These are phyloP conservation scores for Saccharomycopsis javanensis DNA, from an alignment of 805 yeast genomes.

Conservation along the genomic window DNA sequence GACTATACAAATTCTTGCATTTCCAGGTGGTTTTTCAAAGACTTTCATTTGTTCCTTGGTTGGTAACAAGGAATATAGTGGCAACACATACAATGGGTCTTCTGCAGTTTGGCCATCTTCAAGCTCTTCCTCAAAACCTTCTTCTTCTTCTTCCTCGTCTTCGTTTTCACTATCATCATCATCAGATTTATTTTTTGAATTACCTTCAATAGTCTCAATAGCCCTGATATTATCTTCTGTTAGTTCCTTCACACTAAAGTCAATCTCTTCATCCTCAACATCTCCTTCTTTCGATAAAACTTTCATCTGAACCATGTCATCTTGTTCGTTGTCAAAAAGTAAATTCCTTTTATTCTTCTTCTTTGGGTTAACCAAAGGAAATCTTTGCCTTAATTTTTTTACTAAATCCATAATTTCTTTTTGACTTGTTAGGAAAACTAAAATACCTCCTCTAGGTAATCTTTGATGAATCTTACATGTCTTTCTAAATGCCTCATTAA, in stretches of 20 bases:
- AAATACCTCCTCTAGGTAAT: constrained; percentile 89
- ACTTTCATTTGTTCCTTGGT: constrained; percentile 92
- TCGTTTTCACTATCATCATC: constrained; percentile 30
- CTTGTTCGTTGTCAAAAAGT: constrained; percentile 24
- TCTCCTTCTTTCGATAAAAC: constrained; percentile 52
- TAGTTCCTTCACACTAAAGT: constrained; percentile 34
- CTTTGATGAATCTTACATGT: constrained; percentile 76
- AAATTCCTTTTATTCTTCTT: constrained; percentile 15
- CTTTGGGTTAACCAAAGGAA: constrained; percentile 35
- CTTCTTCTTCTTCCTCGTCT: constrained; percentile 41
- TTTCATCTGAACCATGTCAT: constrained; percentile 23
- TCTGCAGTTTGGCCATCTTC: constrained; percentile 61
- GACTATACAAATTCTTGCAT: constrained; percentile 79
- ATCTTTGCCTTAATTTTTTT: constrained; percentile 54
- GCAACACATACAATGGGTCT: constrained; percentile 83
- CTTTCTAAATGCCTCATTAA: constrained; percentile 79
- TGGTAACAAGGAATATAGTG: constrained; percentile 88
- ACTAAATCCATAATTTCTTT: constrained; percentile 79
- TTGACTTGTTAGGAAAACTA: constrained; percentile 89
- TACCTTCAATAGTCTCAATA: constrained; percentile 20
- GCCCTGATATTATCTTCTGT: constrained; percentile 25
- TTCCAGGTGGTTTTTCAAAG: constrained; percentile 75
- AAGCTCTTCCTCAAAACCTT: constrained; percentile 56
- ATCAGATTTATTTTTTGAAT: constrained; percentile 24
- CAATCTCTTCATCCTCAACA: constrained; percentile 83